Base-by-base conservation (phyloP, 306 rosid genomes). In the Luffa aegyptiaca region DNA sequence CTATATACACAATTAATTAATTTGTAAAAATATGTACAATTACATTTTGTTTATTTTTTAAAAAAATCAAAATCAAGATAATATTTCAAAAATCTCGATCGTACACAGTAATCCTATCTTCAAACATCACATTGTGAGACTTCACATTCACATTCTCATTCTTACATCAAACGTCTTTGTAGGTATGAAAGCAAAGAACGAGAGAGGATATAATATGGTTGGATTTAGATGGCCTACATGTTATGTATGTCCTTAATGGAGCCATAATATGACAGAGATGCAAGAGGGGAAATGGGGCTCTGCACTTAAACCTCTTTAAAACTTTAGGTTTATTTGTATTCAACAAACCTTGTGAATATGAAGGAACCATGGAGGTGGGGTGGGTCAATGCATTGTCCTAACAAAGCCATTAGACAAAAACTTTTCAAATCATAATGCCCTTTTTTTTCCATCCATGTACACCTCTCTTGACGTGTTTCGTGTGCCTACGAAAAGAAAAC, bases 161-260 rank as follows among this genome's bases (percentile, higher is more conserved):
- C 9, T 33, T 44, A 63, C 69, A 63, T 63, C 69, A 13, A 64
- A 64, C 44, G n/a, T 64, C 20, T 2, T 10, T 61, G 64, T 10
- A 11, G 7, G 6, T 13, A 45, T 5, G 56, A 70, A 13, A 70
- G 36, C 39, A 71, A 46, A 13, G 41, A 72, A 26, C 31, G 46
- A 5, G 59, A 31, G 42, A 79, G 76, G 72, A 81, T 5, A 81
- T 84, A 75, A 57, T 71, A 71, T 71, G 68, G 87, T 85, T 87
- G 85, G 85, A 81, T 81, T 84, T 89, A 83, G 89, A 87, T 86
- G 93, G 86, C 89, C 89, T 84, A 79, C 82, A 53, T 82, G 85
- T 84, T 69, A 77, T 72, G 82, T 79, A 75, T 80, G 83, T 85
- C 87, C 78, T 61, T 81, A 85, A 66, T 68, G 26, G 73, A 39